Evolutionary conservation across 2,329 filamentous ascomycete genomes (phyloP), one percentile per base, ranked within the genome.

Genomic region (Aspergillus persii): DNA sequence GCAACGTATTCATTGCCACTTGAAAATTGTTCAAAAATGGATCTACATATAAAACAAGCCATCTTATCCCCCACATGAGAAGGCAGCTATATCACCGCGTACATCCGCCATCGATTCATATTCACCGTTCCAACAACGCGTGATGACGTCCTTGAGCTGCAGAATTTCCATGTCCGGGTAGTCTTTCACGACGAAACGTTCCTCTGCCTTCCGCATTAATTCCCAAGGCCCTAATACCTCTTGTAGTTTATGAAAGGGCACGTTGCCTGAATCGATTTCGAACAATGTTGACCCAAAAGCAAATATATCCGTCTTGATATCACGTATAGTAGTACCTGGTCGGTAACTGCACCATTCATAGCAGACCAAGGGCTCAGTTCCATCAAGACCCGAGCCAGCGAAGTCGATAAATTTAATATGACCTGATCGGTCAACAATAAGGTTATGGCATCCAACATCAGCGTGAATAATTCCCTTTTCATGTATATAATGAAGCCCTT

Each of bases 321-420:
- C 48, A 31, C 56, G 49, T 31, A 46, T 36, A 61, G 48, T 49
- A 23, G 48, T 49, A 23, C 53, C 62, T 29, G 54, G 54, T 29
- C 46, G 57, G 51, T 44, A 65, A 53, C 54, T 58, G 54, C 59
- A 64, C 59, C 56, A 63, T 53, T 64, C 61, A 27, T 65, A 65
- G 56, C 61, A 59, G 44, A 62, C 61, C 49, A 59, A 54, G 15
- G 61, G 51, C 47, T 27, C 52, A 46, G 59, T 51, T 8, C 57
- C 60, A 53, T 64, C 60, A 44, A 66, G 57, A 52, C 64, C 59
- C 50, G 61, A 64, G 52, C 62, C 62, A 57, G 55, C 56, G 58
- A 61, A 64, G 41, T 65, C 61, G 57, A 65, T 65, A 50, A 61
- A 61, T 52, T 60, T 62, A 30, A 63, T 53, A 54, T 62, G 61